Percentiles rank a stretch among this genome's conserved stretches.
These are phyloP conservation scores for Starmerella bombi DNA, from an alignment of 805 yeast genomes.

Conservation along the genomic window DNA sequence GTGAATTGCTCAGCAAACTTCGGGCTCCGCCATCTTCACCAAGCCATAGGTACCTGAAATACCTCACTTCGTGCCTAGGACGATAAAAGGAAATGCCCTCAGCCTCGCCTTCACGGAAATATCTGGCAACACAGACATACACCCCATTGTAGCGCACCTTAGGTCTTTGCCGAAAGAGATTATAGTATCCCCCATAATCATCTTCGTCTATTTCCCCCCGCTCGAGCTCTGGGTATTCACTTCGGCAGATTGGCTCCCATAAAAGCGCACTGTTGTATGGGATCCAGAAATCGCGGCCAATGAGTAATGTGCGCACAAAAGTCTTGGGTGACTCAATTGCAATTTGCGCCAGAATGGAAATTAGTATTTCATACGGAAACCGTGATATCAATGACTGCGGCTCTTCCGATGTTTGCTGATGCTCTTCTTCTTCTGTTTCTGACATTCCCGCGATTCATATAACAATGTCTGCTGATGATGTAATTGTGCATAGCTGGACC, in stretches of 20 bases:
- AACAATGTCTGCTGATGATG: too few species aligned
- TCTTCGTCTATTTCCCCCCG: conserved; percentile 7
- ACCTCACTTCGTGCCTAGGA: conserved; percentile 75
- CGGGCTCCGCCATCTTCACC: conserved; percentile 65
- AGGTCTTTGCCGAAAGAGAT: conserved; percentile 54
- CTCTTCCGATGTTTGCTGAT: neutral
- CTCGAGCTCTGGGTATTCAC: conserved; percentile 12
- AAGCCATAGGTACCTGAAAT: conserved; percentile 74
- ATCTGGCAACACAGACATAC: conserved; percentile 73
- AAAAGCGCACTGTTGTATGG: conserved; percentile 18
- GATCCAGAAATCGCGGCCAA: conserved; percentile 17
- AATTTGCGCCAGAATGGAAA: conserved; percentile 21
- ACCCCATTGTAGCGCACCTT: conserved; percentile 69
- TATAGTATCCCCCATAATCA: conserved; percentile 29
- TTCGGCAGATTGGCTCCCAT: conserved; percentile 22
- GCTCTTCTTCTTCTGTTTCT: neutral
- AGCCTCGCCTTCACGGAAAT: conserved; percentile 70
- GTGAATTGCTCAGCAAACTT: conserved; percentile 54
- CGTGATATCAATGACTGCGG: neutral
- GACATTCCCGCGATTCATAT: too few species aligned
- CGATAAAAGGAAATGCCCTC: conserved; percentile 44
- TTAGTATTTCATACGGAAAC: conserved; percentile 24
- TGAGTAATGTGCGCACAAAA: conserved; percentile 12
- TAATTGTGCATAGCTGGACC: too few species aligned
- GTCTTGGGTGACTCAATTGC: conserved; percentile 17